A percentile compares a stretch with the other conserved stretches of the same genome.
Conservation (phyloP, 1,139 yeast species). For the Suzukiozyma palmioleophila region DNA sequence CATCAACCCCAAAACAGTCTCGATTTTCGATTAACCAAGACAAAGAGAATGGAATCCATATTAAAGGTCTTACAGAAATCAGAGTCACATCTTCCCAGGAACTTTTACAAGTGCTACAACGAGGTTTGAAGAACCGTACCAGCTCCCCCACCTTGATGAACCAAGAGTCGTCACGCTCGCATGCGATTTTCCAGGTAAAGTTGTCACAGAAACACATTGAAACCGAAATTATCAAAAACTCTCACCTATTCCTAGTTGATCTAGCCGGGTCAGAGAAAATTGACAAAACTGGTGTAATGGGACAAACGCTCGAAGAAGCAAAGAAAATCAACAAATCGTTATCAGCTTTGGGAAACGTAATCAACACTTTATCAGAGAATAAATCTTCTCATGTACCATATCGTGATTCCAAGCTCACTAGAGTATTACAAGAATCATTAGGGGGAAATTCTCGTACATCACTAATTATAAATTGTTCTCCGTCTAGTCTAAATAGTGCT, state of each 20-base stretch:
- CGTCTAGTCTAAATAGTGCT: constrained; percentile 52
- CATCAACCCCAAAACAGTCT: constrained; percentile 7
- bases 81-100: constrained; percentile 60
- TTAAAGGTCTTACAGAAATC: constrained; percentile 60
- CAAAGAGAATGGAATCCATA: constrained; percentile 61
- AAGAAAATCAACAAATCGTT: constrained; percentile 78
- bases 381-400: constrained; percentile 68
- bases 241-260: constrained; percentile 76
- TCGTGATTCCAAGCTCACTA: constrained; percentile 78
- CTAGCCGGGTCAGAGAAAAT: constrained; percentile 88
- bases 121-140: constrained; percentile 55
- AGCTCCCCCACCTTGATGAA: constrained; percentile 71
- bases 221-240: constrained; percentile 56
- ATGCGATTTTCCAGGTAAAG: constrained; percentile 69
- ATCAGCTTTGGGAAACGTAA: constrained; percentile 76
- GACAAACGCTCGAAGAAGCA: constrained; percentile 76
- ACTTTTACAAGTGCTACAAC: constrained; percentile 49
- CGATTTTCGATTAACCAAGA: constrained; percentile 63
- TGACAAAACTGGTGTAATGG: constrained; percentile 77
- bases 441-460: constrained; percentile 88
- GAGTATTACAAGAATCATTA: constrained; percentile 77
- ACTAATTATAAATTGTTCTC: constrained; percentile 75
- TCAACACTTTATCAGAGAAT: constrained; percentile 71
- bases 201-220: constrained; percentile 55
- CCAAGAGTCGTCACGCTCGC: constrained; percentile 74